Base-by-base conservation (phyloP, 768 basidiomycete species). In the Jaapia argillacea region DNA sequence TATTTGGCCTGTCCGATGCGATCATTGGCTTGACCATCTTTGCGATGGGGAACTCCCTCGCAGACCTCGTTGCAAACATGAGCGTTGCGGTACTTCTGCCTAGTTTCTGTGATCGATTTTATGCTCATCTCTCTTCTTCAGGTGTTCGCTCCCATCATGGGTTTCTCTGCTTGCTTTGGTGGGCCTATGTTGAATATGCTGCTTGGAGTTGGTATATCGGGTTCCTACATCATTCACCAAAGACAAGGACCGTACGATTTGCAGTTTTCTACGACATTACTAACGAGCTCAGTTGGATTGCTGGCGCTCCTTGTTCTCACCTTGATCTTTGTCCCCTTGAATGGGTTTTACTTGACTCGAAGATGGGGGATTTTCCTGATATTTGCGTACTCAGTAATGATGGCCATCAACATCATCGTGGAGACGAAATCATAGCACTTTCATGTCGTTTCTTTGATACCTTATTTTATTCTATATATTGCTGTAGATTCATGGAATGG, bases 1-100 rank as follows among this genome's bases (percentile, higher is more conserved):
- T 98, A 41, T 87, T 99, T 56, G 94, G 93, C 2, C 71, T 99
- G 21, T 96, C 92, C 13, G 93, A 98, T 56, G 92, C 96, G 36
- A 94, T 99, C 57, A 87, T 99, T 45, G 94, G 94, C 10, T 65
- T 99, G 33, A 97, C 94, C 1, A 85, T 99, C 46, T 99, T 99
- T 50, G 96, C 94, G 1, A 74, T 97, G 23, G 94, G 96, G 21
- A 98, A 98, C 60, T 94, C 90, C 12, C 73, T 96, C 4, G 94
- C 93, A 0, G 96, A 99, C 63, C 75, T 97, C 18, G 93, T 99
- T 4, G 94, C 96, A 18, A 97, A 98, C 63, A 87, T 89, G 69
- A 91, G 86, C 42, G 89, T 98, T 6, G 94, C 94, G 18, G 85
- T 79, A 64, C 43, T 77, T 69, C 10, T 23, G 18, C 37, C 12